Evolutionary conservation across 2,329 filamentous ascomycete species (phyloP).

Genomic region (Exophiala oligosperma): DNA sequence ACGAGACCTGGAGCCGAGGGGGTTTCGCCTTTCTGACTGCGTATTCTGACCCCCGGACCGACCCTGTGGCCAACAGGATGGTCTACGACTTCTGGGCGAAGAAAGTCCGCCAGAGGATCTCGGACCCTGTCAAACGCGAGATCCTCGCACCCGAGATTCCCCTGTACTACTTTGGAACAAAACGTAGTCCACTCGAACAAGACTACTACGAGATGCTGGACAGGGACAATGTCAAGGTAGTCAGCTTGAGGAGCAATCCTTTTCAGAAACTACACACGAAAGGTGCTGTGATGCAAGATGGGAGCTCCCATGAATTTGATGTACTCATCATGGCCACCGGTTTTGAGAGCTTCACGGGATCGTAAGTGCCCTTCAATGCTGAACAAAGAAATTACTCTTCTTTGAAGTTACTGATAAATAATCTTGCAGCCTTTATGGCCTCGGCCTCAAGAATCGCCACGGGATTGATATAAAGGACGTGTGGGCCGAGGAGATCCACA

Average conservation of each 20-base stretch:
- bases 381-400: too few species aligned
- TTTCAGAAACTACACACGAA: constrained; percentile 12
- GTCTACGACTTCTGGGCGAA: constrained; percentile 57
- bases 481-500: constrained; percentile 38
- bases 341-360: constrained; percentile 42
- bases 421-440: background rate
- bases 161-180: constrained; percentile 58
- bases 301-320: constrained; percentile 35
- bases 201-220: constrained; percentile 52
- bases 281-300: constrained; percentile 17
- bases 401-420: background rate
- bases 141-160: constrained; percentile 54
- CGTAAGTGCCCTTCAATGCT: background rate
- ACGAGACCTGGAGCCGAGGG: constrained; percentile 51
- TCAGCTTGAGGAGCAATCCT: constrained; percentile 44
- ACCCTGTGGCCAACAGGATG: constrained; percentile 50
- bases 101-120: constrained; percentile 53
- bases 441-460: constrained; percentile 38
- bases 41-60: constrained; percentile 53
- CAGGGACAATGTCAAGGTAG: constrained; percentile 46
- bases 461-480: constrained; percentile 35
- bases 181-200: constrained; percentile 50
- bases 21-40: constrained; percentile 51
- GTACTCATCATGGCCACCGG: constrained; percentile 44
- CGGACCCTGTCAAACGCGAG: constrained; percentile 51